Base-by-base conservation (phyloP, 805 yeast genomes). In the Danielozyma ontarioensis region DNA sequence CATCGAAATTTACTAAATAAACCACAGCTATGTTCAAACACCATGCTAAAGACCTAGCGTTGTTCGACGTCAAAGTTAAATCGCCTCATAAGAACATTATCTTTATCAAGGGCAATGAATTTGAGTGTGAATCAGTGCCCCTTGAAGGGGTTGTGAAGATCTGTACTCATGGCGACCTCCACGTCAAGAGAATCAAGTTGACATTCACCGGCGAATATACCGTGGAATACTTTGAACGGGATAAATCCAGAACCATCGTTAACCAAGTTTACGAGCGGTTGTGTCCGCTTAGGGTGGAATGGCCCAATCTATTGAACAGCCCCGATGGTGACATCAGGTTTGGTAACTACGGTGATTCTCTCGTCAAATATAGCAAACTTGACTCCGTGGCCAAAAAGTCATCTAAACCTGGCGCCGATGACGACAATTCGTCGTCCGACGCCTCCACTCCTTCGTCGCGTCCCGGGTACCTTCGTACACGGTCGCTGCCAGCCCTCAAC, bases 121-220 rank as follows among this genome's bases (percentile, higher is more conserved):
- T 50, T 27, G 78, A 72, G 39, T 58, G 71, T 28, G 69, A 68
- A 5, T 50, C 64, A 4, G 51, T 70, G 1, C 55, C 63, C 5
- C 41, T 74, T 17, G 64, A 61, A 16, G 80, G 80, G 0, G 61
- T 58, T 32, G 67, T 74, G 29, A 74, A 72, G 29, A 50, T 73
- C 26, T 55, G 71, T 15, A 48, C 71, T 3, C 68, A 69, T 5
- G 67, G 65, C 27, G 65, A 64, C 28, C 55, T 63, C 25, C 67
- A 62, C 33, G 55, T 72, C 17, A 60, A 56, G 28, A 48, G 49
- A 26, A 51, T 74, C 27, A 47, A 54, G n/a, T 51, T 74, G 28
- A 50, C 51, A 13, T 46, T 74, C 13, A 44, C 51, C 1, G 78
- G 78, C 1, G 71, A 66, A 29, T 64, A 61, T 46, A 51, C 57